phyloP scores from a whole-genome alignment of 208 protist species.

The Naegleria gruberi region DNA sequence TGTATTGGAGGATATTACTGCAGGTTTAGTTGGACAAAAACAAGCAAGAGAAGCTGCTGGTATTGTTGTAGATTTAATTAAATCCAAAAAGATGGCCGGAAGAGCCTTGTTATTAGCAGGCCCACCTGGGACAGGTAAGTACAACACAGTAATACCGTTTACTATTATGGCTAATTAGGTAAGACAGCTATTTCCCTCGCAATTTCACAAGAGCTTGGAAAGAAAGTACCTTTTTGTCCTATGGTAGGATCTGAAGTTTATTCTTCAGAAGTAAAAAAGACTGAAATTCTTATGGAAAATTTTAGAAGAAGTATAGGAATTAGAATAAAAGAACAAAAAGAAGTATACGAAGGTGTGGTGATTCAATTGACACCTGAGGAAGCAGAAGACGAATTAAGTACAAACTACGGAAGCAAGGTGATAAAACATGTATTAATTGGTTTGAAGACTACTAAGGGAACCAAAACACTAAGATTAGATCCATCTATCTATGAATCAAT shows the following conservation, averaged over 20 bases:
- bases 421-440: slow-evolving; percentile 95
- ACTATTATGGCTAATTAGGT: neutral
- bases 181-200: slow-evolving; percentile 85
- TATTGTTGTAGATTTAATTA: slow-evolving; percentile 96
- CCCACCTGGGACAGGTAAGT: slow-evolving; percentile 95
- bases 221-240: slow-evolving; percentile 98
- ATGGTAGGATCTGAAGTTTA: slow-evolving; percentile 99
- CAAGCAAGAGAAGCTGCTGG: slow-evolving; percentile 94
- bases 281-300: slow-evolving; percentile 99
- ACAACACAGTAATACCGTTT: slow-evolving; percentile 8
- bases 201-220: slow-evolving; percentile 95
- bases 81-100: slow-evolving; percentile 99
- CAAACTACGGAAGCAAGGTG: slow-evolving; percentile 90
- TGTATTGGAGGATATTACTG: slow-evolving; percentile 45
- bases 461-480: slow-evolving; percentile 97
- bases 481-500: slow-evolving; percentile 97
- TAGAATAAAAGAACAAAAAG: slow-evolving; percentile 99
- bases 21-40: slow-evolving; percentile 96
- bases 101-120: slow-evolving; percentile 98
- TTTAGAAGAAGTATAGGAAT: slow-evolving; percentile 99
- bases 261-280: slow-evolving; percentile 99
- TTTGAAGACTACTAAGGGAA: slow-evolving; percentile 94
- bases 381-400: slow-evolving; percentile 90
- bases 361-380: slow-evolving; percentile 97
- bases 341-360: slow-evolving; percentile 99